These are phyloP conservation scores for Neckera pumila DNA, from an alignment of 225 moss, liverwort and hornwort species.

Conservation along the genomic window DNA sequence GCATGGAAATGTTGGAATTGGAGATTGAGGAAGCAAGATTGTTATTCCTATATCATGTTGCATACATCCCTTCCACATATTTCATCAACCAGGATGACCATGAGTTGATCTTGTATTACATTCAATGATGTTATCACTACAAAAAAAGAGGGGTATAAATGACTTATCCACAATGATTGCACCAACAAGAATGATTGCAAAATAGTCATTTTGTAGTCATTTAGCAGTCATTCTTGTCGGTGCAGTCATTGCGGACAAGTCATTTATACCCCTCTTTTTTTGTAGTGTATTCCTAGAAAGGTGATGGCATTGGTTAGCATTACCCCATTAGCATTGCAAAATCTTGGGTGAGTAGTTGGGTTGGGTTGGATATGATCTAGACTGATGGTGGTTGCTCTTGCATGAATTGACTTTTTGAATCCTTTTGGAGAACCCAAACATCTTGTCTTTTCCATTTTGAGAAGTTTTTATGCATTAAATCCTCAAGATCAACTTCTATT, in stretches of 20 bases:
- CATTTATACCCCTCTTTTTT: too few relatives aligned
- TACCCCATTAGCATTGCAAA: background rate
- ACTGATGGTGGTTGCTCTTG: background rate
- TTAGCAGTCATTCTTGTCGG: too few relatives aligned
- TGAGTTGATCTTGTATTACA: background rate
- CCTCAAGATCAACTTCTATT: background rate
- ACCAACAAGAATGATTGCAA: too few relatives aligned
- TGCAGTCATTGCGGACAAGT: too few relatives aligned
- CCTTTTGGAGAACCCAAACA: background rate
- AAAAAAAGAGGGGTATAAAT: too few relatives aligned
- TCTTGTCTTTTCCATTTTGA: background rate
- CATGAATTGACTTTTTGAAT: background rate
- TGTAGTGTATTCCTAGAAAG: background rate
- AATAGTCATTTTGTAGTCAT: too few relatives aligned
- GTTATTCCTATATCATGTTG: background rate
- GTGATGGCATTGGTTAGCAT: background rate
- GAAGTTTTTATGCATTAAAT: background rate
- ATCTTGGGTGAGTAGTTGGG: background rate
- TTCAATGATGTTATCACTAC: background rate
- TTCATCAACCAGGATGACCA: background rate
- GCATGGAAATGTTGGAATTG: slow-evolving; percentile 1
- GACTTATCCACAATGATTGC: too few relatives aligned
- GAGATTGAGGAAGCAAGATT: background rate
- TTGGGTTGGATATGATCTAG: background rate
- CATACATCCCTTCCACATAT: background rate